Conservation (phyloP, 495 filamentous ascomycete species). For the Neurospora sp. region DNA sequence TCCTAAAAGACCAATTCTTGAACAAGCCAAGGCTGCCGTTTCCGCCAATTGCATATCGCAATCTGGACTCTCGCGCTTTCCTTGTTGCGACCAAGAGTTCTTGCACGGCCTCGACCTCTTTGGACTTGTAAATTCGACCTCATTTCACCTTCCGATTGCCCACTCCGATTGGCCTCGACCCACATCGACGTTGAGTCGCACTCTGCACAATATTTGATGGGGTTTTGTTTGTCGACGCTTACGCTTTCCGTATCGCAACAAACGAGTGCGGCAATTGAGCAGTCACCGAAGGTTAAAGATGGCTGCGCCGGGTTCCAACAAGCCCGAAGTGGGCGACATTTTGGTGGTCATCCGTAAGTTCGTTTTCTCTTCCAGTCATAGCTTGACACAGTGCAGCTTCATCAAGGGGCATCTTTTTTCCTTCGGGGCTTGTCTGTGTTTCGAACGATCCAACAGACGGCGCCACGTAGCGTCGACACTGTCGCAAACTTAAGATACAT, state of each 20-base stretch:
- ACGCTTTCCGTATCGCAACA: constrained; percentile 2
- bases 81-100: neutral
- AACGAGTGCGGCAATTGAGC: constrained; percentile 11
- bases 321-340: constrained; percentile 56
- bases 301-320: constrained; percentile 34
- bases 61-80: neutral
- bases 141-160: neutral
- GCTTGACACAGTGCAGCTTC: neutral
- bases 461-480: neutral
- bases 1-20: neutral
- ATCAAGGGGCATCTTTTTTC: neutral
- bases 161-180: neutral
- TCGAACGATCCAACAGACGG: neutral
- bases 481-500: neutral
- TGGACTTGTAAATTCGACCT: neutral
- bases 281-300: constrained; percentile 21
- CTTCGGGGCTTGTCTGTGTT: neutral
- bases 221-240: neutral
- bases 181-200: neutral
- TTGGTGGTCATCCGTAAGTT: constrained; percentile 72
- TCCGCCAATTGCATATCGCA: neutral
- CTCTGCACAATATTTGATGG: neutral
- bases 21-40: neutral
- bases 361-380: neutral
- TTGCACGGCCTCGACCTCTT: neutral